Percentiles rank a stretch among this genome's conserved stretches.
Conservation (phyloP, 1,284 basidiomycete species). For the Sanghuangporus sanghuang region DNA sequence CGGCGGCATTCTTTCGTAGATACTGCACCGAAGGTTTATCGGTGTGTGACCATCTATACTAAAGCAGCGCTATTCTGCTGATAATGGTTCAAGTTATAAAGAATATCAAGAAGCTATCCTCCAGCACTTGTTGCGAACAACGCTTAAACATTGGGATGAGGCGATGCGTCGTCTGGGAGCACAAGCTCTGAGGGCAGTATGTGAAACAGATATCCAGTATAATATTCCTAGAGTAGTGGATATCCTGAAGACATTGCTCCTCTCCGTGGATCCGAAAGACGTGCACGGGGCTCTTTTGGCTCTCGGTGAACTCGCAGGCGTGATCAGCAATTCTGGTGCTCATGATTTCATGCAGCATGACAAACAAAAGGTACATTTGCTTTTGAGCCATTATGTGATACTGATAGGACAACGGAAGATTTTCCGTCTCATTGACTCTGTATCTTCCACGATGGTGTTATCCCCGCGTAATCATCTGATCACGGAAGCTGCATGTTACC, state of each 20-base stretch:
- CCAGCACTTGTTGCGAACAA: conserved; percentile 71
- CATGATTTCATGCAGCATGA: conserved; percentile 26
- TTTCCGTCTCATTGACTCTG: conserved; percentile 48
- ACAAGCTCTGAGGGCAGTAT: conserved; percentile 67
- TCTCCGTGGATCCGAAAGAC: conserved; percentile 64
- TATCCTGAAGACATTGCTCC: conserved; percentile 61
- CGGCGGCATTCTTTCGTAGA: conserved; percentile 78
- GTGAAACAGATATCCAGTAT: conserved; percentile 50
- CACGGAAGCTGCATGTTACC: conserved; percentile 65
- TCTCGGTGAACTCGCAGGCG: conserved; percentile 64
- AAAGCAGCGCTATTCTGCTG: not conserved
- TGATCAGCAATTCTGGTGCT: conserved; percentile 35
- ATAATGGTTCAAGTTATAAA: conserved; percentile 39
- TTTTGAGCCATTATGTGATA: not conserved
- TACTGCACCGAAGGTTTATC: conserved; percentile 82
- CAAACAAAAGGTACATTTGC: conserved; percentile 34
- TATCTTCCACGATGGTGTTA: conserved; percentile 56
- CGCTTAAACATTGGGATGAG: conserved; percentile 87
- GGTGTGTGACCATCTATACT: conserved; percentile 43
- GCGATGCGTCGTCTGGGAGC: conserved; percentile 80
- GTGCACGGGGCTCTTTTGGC: conserved; percentile 81
- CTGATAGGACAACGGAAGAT: conserved; percentile 34
- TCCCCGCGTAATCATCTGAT: conserved; percentile 72
- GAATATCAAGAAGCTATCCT: conserved; percentile 73
- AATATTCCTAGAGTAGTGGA: conserved; percentile 48